Conservation (phyloP, 345 rosid species). For the Aquilaria malaccensis region DNA sequence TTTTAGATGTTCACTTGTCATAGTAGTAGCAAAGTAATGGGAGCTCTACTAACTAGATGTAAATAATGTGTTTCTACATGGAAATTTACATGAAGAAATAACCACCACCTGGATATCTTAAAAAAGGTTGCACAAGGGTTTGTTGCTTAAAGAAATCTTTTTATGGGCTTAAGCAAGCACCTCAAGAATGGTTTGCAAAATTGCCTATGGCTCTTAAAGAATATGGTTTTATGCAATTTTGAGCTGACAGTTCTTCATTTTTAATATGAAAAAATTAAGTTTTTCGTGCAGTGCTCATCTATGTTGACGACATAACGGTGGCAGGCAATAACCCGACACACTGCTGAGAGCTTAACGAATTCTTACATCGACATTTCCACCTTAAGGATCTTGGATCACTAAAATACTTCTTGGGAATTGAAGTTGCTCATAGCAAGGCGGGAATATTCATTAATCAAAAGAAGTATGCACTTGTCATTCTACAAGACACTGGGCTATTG, state of each 20-base stretch:
- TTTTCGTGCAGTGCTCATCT: neutral
- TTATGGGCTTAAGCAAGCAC: slow-evolving; percentile 7
- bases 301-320: neutral
- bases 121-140: neutral
- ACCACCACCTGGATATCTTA: neutral
- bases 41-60: too few relatives aligned
- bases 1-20: too few relatives aligned
- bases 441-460: neutral
- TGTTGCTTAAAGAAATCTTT: slow-evolving; percentile 1
- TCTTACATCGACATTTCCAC: neutral
- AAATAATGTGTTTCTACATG: neutral
- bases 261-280: neutral
- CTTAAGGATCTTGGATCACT: neutral
- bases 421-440: neutral
- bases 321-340: neutral
- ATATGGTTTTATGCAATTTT: neutral
- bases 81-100: too few relatives aligned
- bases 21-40: too few relatives aligned
- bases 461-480: neutral
- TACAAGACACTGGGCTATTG: neutral
- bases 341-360: neutral
- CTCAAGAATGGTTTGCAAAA: slow-evolving; percentile 2
- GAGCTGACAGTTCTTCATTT: neutral
- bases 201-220: neutral
- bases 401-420: neutral